phyloP scores from a whole-genome alignment of 129 eudicot species.

The Tagetes patula region DNA sequence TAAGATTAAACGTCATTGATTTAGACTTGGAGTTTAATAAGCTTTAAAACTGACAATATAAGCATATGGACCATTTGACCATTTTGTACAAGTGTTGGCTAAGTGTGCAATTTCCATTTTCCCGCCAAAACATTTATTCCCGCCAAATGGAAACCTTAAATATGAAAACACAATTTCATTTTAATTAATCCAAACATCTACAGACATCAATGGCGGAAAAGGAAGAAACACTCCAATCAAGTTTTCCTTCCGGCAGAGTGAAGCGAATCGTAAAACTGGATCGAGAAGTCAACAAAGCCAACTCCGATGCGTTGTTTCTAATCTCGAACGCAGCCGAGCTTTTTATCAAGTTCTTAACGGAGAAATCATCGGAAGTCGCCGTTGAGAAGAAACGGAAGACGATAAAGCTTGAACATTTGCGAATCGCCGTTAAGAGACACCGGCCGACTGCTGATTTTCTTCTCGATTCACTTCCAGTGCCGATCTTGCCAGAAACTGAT shows the following conservation, averaged over 20 bases:
- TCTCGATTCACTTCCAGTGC: slow-evolving; percentile 71
- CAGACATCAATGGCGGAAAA: slow-evolving; percentile 57
- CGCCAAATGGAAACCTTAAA: slow-evolving; percentile 21
- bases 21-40: too few species aligned
- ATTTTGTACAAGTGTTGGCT: too few species aligned
- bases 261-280: slow-evolving; percentile 84
- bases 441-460: slow-evolving; percentile 82
- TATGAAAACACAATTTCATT: slow-evolving; percentile 13
- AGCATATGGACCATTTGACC: too few species aligned
- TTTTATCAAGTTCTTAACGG: slow-evolving; percentile 64
- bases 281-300: slow-evolving; percentile 70
- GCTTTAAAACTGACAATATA: too few species aligned
- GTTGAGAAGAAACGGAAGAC: slow-evolving; percentile 73
- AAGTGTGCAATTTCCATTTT: background rate
- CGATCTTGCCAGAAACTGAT: slow-evolving; percentile 32
- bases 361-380: slow-evolving; percentile 64
- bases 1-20: too few species aligned
- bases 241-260: slow-evolving; percentile 65
- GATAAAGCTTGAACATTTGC: slow-evolving; percentile 62
- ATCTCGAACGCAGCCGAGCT: slow-evolving; percentile 73
- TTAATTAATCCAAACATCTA: background rate
- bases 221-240: slow-evolving; percentile 38
- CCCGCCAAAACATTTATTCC: slow-evolving; percentile 26
- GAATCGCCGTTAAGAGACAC: slow-evolving; percentile 78
- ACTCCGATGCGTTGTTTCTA: slow-evolving; percentile 67